Base-by-base conservation (phyloP, 208 protist species). In the Leishmania gerbilli region DNA sequence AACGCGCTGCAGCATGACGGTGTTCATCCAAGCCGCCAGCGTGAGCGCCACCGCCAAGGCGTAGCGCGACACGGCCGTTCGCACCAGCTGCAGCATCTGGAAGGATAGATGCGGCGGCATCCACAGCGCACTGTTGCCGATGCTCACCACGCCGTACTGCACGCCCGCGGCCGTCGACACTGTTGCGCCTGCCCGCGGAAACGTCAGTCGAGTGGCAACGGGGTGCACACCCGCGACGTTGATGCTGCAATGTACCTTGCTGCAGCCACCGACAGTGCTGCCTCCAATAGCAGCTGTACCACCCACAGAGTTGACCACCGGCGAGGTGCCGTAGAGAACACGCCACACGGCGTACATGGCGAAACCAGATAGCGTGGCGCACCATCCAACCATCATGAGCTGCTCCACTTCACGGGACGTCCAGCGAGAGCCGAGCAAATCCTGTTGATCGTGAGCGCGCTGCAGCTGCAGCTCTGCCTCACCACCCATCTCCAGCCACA, bases 361-460 rank as follows among this genome's bases (percentile, higher is more conserved):
- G 4, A 79, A 15, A 31, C 76, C 75, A 37, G 76, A 84, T 17
- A 86, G 24, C 19, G 83, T 86, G 49, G 79, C 68, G 79, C 62
- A 83, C 53, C 78, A 72, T n/a, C 87, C 80, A 6, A 83, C 87
- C 49, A 81, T 79, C 81, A 90, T 83, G 56, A 87, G 76, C 77
- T 88, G 79, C 6, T 72, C 71, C 11, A 82, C 77, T 13, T 84
- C 81, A 2, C 45, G 53, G 7, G 71, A 79, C 17, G 40, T 60
- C 78, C 79, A 82, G 19, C 76, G 79, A 21, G 71, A 21, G 37
- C 71, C 40, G 7, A 62, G 74, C 79, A 79, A 60, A 6, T 49
- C 51, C 53, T 47, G 69, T 62, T 75, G 19, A 2, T 49, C 47
- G 13, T 76, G 51, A 27, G 74, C 45, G 31, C 60, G 47, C 31